Evolutionary conservation across 345 rosid species (phyloP), one percentile per base, ranked within the genome.

Genomic region (Populus ilicifolia): DNA sequence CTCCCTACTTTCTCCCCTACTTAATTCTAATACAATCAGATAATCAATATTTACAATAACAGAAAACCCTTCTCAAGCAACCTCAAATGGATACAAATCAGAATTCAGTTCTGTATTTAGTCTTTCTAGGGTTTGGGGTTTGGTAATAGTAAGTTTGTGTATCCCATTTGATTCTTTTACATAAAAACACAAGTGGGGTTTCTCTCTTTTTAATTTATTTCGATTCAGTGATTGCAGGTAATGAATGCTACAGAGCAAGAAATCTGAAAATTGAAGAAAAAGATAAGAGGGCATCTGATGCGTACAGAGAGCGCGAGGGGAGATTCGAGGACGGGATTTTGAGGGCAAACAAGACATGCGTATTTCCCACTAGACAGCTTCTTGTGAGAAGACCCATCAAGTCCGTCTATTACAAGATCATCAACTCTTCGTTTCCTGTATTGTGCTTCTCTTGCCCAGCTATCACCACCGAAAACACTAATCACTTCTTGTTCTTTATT

Each of bases 381-480:
- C 84, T 52, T 84, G 85, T 72, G 85, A 62, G 83, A 79, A 48
- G 86, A 67, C 2, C 20, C 75, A 38, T 70, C 66, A 3, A 80
- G 17, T 52, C 59, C 70, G 63, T 69, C 14, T 1, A 61, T 8
- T 5, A 74, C 4, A 30, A 76, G 29, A 33, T 85, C 86, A 56
- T 85, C 89, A 20, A 84, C 82, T 76, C 85, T 83, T 82, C 90
- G 77, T 74, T 87, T 89, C 76, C 84, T 75, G 79, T 70, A 35
- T 38, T 82, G 86, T 18, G 87, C 87, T 69, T 89, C 91, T 75
- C 91, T 84, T 25, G 77, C 90, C 90, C 89, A 85, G 61, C 89
- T 85, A 72, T 89, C 91, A 62, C 89, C 91, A 52, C 89, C 91
- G 46, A 65, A 88, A 54, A 84, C 89, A 65, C 91, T 86, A 89